A percentile compares a stretch with the other conserved stretches of the same genome.
These are phyloP conservation scores for Volvox reticuliferus DNA, from an alignment of 139 green algal genomes.

Conservation along the genomic window DNA sequence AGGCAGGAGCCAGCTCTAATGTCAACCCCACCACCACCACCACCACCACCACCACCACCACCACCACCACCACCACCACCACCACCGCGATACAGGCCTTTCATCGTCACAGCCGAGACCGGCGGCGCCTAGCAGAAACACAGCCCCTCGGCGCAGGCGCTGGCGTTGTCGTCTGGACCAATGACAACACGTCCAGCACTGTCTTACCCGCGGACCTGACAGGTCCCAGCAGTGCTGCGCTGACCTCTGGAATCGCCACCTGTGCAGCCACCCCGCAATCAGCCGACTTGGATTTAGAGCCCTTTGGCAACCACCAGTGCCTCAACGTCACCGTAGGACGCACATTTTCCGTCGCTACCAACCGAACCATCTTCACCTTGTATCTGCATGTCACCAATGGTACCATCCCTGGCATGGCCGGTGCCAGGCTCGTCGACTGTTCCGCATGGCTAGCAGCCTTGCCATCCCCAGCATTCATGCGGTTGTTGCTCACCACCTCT, in stretches of 20 bases:
- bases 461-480: slow-evolving; percentile 3
- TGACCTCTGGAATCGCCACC: neutral
- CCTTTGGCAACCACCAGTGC: neutral
- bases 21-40: neutral
- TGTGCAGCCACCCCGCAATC: neutral
- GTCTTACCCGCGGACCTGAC: neutral
- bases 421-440: neutral
- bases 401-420: neutral
- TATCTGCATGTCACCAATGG: neutral
- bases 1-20: neutral
- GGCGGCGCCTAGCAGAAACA: neutral
- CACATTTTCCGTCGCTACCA: neutral
- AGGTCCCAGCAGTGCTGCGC: neutral
- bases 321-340: neutral
- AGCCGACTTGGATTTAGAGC: neutral
- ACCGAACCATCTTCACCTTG: neutral
- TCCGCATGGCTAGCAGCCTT: neutral
- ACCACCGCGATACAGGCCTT: neutral
- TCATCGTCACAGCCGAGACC: neutral
- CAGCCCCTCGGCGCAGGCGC: neutral
- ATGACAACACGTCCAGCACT: neutral
- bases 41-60: neutral
- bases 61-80: neutral
- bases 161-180: neutral
- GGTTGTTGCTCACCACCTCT: neutral